A percentile compares a stretch with the other conserved stretches of the same genome.
Evolutionary conservation across 129 eudicot genomes (phyloP).

Genomic region (Centella asiatica): DNA sequence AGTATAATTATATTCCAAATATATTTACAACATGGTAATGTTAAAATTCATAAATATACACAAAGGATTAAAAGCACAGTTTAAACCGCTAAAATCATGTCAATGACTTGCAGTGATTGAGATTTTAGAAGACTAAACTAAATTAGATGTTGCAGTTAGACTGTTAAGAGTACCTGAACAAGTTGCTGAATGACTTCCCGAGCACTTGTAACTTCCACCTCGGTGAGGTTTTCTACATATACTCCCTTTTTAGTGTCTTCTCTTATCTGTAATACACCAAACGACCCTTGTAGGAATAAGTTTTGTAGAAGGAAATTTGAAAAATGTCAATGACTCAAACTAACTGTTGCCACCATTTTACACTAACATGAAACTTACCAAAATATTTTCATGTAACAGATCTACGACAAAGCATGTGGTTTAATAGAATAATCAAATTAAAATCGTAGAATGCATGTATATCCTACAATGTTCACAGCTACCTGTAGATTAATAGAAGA

Average conservation of each 20-base stretch:
- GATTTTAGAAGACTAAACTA: background rate
- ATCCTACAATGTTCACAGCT: background rate
- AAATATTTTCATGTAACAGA: background rate
- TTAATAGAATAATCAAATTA: too few species aligned
- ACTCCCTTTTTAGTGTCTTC: conserved; percentile 95
- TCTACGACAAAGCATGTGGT: too few species aligned
- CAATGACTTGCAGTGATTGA: background rate
- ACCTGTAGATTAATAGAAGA: conserved; percentile 90
- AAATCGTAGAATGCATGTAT: too few species aligned
- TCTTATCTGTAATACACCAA: conserved; percentile 51
- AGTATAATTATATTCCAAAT: too few species aligned
- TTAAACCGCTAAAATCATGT: background rate
- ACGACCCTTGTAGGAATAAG: background rate
- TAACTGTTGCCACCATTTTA: too few species aligned
- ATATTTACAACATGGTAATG: too few species aligned
- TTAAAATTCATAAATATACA: too few species aligned
- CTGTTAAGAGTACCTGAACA: conserved; percentile 73
- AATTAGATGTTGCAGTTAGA: background rate
- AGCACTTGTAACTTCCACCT: conserved; percentile 84
- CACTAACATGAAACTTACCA: background rate
- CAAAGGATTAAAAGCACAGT: too few species aligned
- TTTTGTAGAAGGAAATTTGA: background rate
- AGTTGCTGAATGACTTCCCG: conserved; percentile 95
- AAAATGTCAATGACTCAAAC: background rate
- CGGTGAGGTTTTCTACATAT: conserved; percentile 81